Conservation (phyloP, 495 filamentous ascomycete genomes). For the Penicillium robsamsonii region DNA sequence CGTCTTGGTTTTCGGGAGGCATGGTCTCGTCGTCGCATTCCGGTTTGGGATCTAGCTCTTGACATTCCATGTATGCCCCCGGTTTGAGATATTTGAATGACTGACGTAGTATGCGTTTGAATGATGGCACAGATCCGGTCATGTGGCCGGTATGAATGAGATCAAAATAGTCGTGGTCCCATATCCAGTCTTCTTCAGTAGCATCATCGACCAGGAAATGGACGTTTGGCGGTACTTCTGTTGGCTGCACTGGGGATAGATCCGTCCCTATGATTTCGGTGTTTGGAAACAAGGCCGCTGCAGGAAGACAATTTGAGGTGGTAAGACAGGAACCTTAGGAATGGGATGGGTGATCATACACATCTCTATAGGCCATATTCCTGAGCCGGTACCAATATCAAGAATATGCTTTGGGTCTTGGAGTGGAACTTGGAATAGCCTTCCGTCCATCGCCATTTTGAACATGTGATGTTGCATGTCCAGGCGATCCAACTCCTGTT, state of each 20-base stretch:
- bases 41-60: slow-evolving; percentile 58
- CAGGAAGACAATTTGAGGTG: slow-evolving; percentile 5
- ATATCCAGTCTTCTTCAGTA: slow-evolving; percentile 51
- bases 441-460: slow-evolving; percentile 50
- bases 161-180: slow-evolving; percentile 45
- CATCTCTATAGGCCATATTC: slow-evolving; percentile 71
- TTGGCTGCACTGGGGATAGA: slow-evolving; percentile 62
- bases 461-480: slow-evolving; percentile 63
- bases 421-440: slow-evolving; percentile 59
- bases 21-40: slow-evolving; percentile 63
- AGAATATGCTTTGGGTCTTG: slow-evolving; percentile 55
- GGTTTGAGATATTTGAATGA: slow-evolving; percentile 53
- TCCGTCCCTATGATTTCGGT: slow-evolving; percentile 60
- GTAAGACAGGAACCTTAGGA: slow-evolving; percentile 22
- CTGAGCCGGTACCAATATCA: slow-evolving; percentile 68
- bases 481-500: slow-evolving; percentile 52
- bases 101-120: slow-evolving; percentile 42
- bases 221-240: slow-evolving; percentile 54
- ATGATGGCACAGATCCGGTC: slow-evolving; percentile 40
- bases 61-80: slow-evolving; percentile 64
- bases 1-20: slow-evolving; percentile 43
- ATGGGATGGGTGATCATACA: slow-evolving; percentile 29
- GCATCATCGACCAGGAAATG: slow-evolving; percentile 59
- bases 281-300: slow-evolving; percentile 52
- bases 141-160: slow-evolving; percentile 48